Percentiles rank a stretch among this genome's conserved stretches.
Evolutionary conservation across 352 stramenopile genomes (phyloP).

Genomic region (Phytophthora meadii): DNA sequence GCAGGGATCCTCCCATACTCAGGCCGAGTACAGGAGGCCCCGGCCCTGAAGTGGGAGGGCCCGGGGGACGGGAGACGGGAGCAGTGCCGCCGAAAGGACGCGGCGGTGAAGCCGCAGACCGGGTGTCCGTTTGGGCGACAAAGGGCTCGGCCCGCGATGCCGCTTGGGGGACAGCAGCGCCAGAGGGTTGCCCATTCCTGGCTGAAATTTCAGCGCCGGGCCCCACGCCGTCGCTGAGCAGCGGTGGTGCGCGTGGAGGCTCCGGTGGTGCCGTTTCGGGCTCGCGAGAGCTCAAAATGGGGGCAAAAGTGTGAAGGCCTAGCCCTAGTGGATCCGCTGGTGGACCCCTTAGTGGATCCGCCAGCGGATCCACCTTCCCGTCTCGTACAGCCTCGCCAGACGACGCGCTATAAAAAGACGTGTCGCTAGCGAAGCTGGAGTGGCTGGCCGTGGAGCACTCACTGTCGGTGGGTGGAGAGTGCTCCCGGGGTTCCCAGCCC

Average conservation of each 20-base stretch:
- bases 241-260: background rate
- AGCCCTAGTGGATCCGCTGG: background rate
- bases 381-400: too few species aligned
- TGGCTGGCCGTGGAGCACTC: conserved; percentile 10
- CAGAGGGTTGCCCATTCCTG: background rate
- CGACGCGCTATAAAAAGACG: conserved; percentile 12
- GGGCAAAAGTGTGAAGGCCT: conserved; percentile 4
- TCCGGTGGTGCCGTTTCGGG: background rate
- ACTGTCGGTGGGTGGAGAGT: too few species aligned
- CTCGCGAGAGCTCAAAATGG: background rate
- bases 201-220: conserved; percentile 1
- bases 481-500: too few species aligned
- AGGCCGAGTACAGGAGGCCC: too few species aligned
- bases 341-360: background rate
- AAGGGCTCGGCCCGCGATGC: background rate
- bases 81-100: too few species aligned
- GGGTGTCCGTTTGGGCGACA: too few species aligned
- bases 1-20: too few species aligned
- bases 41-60: too few species aligned
- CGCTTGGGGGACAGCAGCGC: background rate
- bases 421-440: conserved; percentile 16
- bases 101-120: too few species aligned
- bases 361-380: background rate
- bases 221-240: background rate
- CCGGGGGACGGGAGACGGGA: background rate